These are phyloP conservation scores for Serendipita indica DNA, from an alignment of 768 basidiomycete species.

Conservation along the genomic window DNA sequence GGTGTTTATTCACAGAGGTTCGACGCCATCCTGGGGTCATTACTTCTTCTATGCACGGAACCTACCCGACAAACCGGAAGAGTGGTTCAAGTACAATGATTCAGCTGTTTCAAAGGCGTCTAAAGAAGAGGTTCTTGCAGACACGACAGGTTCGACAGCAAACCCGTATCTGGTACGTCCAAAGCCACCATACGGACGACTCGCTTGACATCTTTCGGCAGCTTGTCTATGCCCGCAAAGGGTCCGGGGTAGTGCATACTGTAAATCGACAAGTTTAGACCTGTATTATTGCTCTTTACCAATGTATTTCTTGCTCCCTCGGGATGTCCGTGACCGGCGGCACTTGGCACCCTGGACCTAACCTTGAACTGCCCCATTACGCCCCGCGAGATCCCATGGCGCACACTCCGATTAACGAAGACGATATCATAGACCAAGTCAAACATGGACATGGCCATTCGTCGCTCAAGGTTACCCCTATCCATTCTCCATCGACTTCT, in stretches of 20 bases:
- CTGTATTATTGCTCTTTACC: background rate
- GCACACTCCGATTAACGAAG: background rate
- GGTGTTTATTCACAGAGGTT: conserved; percentile 84
- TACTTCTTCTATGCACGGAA: conserved; percentile 93
- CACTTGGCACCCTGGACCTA: background rate
- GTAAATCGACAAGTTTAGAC: conserved; percentile 12
- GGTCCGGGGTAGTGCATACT: conserved; percentile 62
- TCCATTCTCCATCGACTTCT: conserved; percentile 28
- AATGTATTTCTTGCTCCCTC: background rate
- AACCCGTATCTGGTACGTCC: conserved; percentile 70
- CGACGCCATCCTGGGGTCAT: conserved; percentile 76
- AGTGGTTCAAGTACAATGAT: conserved; percentile 97
- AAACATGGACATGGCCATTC: background rate
- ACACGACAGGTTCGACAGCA: conserved; percentile 82
- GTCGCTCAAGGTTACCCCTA: background rate
- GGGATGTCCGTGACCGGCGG: background rate
- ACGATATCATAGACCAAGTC: background rate
- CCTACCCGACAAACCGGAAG: conserved; percentile 61
- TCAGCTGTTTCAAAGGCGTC: conserved; percentile 63
- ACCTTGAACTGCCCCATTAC: conserved; percentile 1
- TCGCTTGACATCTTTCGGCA: conserved; percentile 19
- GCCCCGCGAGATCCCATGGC: background rate
- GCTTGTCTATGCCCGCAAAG: conserved; percentile 77
- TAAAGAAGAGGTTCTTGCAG: conserved; percentile 72
- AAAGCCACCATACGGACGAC: background rate